A percentile compares a stretch with the other conserved stretches of the same genome.
phyloP scores from a whole-genome alignment of 139 green algal genomes.

The Pseudopediastrum boryanum region DNA sequence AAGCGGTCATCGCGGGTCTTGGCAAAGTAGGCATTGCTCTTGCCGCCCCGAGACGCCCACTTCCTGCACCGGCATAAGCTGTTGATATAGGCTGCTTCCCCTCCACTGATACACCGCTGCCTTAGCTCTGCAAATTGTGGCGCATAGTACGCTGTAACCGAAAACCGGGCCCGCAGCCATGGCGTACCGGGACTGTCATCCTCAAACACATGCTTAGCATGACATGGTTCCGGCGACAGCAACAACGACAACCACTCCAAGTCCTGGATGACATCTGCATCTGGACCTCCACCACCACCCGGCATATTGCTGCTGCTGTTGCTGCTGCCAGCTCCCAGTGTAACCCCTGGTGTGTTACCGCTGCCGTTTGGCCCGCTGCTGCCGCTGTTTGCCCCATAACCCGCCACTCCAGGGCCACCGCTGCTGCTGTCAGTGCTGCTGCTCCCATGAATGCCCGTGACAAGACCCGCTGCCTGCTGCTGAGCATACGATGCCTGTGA shows the following conservation, averaged over 20 bases:
- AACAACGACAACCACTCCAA: slow-evolving; percentile 56
- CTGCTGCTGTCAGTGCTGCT: slow-evolving; percentile 1
- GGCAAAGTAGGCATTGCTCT: slow-evolving; percentile 93
- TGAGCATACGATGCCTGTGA: neutral
- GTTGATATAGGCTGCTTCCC: slow-evolving; percentile 77
- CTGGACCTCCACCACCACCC: neutral
- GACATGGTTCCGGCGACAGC: slow-evolving; percentile 52
- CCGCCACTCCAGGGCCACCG: neutral
- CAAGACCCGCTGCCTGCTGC: neutral
- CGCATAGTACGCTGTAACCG: slow-evolving; percentile 81
- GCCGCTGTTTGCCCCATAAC: neutral
- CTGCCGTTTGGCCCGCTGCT: neutral
- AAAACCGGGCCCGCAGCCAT: slow-evolving; percentile 39
- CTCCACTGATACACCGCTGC: slow-evolving; percentile 64
- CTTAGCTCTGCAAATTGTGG: slow-evolving; percentile 89
- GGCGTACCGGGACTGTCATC: slow-evolving; percentile 57
- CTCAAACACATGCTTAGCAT: slow-evolving; percentile 69
- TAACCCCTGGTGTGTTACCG: neutral
- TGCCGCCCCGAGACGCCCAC: slow-evolving; percentile 87
- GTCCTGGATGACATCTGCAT: neutral
- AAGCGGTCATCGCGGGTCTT: slow-evolving; percentile 85
- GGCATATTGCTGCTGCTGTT: neutral
- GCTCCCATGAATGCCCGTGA: neutral
- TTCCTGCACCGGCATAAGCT: slow-evolving; percentile 68
- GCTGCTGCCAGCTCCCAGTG: neutral